Evolutionary conservation across 257 asterid genomes (phyloP).

Genomic region (Leptodermis oblonga): DNA sequence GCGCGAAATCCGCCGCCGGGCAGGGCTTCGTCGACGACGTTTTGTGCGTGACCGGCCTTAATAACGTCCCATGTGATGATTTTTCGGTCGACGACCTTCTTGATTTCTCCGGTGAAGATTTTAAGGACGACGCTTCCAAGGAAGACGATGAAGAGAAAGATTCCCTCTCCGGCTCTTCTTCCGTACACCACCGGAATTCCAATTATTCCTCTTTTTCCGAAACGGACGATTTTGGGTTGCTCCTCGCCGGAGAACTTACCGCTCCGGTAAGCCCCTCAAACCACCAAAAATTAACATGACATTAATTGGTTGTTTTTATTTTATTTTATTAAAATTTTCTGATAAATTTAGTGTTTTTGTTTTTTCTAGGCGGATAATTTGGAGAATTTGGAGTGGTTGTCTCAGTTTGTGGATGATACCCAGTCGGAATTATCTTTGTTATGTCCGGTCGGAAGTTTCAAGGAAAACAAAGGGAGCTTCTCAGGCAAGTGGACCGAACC

Average conservation of each 20-base stretch:
- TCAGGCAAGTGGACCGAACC: constrained; percentile 13
- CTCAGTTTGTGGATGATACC: constrained; percentile 37
- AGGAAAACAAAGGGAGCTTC: constrained; percentile 4
- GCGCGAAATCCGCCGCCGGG: constrained; percentile 35
- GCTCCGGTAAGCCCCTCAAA: constrained; percentile 54
- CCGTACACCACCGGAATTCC: constrained; percentile 33
- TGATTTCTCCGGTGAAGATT: constrained; percentile 73
- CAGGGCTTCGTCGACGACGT: constrained; percentile 24
- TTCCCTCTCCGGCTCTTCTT: constrained; percentile 19
- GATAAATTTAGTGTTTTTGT: neutral
- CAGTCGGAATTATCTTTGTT: constrained; percentile 22
- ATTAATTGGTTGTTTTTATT: neutral
- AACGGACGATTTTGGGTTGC: constrained; percentile 51
- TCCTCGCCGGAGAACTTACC: constrained; percentile 59
- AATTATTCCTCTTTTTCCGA: constrained; percentile 47
- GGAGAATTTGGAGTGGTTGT: constrained; percentile 42
- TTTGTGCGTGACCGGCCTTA: constrained; percentile 56
- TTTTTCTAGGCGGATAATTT: constrained; percentile 30
- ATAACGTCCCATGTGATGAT: constrained; percentile 59
- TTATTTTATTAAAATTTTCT: neutral
- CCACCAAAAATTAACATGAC: neutral
- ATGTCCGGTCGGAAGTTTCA: constrained; percentile 20
- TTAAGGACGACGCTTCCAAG: constrained; percentile 35
- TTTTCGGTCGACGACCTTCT: constrained; percentile 95
- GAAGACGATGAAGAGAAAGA: constrained; percentile 40